Evolutionary conservation across 1,139 yeast species (phyloP).

Genomic region (Candida anutae): DNA sequence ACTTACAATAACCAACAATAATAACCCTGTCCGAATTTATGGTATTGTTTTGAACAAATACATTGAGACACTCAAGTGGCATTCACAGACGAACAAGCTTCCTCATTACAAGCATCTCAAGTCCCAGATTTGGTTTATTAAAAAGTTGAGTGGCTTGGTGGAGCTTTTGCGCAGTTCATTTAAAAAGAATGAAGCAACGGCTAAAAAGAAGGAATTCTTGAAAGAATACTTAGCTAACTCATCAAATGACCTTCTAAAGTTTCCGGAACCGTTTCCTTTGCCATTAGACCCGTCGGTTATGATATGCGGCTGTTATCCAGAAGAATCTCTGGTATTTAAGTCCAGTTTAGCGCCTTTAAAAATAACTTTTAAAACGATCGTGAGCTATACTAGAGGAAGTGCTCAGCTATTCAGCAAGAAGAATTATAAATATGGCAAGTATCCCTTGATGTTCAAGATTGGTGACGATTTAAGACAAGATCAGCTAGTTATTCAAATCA

Average conservation of each 20-base stretch:
- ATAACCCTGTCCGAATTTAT: slow-evolving; percentile 16
- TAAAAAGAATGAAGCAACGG: slow-evolving; percentile 38
- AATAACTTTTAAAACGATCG: slow-evolving; percentile 61
- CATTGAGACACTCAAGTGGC: slow-evolving; percentile 28
- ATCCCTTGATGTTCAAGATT: slow-evolving; percentile 85
- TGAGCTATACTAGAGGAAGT: slow-evolving; percentile 13
- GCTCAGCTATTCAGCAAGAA: slow-evolving; percentile 31
- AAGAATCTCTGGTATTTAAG: slow-evolving; percentile 80
- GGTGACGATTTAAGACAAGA: slow-evolving; percentile 97
- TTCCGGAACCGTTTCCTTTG: slow-evolving; percentile 49
- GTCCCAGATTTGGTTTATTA: slow-evolving; percentile 39
- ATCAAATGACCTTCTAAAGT: slow-evolving; percentile 33
- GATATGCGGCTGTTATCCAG: slow-evolving; percentile 71
- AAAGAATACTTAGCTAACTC: slow-evolving; percentile 34
- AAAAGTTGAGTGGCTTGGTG: slow-evolving; percentile 34
- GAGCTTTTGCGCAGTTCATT: slow-evolving; percentile 33
- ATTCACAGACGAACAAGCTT: slow-evolving; percentile 21
- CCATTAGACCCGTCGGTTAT: slow-evolving; percentile 66
- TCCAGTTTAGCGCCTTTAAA: slow-evolving; percentile 85
- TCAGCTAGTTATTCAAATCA: slow-evolving; percentile 89
- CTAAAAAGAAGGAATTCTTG: slow-evolving; percentile 35
- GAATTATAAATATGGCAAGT: slow-evolving; percentile 40
- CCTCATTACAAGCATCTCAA: slow-evolving; percentile 34
- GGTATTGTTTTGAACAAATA: slow-evolving; percentile 31
- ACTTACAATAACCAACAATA: slow-evolving; percentile 13